Conservation (phyloP, 139 green algal species). For the Chlorella sp. region DNA sequence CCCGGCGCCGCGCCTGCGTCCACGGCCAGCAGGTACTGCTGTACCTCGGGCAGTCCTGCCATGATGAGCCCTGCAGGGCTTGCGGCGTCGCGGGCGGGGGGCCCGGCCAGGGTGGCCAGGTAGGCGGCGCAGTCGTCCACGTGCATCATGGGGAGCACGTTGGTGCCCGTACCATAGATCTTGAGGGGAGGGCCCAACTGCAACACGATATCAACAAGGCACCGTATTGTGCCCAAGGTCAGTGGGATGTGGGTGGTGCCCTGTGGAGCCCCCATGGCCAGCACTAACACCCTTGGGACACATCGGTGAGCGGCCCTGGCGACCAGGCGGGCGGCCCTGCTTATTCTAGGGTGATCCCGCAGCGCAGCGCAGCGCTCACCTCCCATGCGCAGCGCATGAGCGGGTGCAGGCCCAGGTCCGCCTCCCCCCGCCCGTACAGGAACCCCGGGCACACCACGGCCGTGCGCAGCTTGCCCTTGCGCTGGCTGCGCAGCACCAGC, state of each 20-base stretch:
- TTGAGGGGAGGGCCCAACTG: conserved; percentile 7
- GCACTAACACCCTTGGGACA: too few relatives aligned
- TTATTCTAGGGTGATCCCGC: too few relatives aligned
- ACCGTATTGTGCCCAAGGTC: too few relatives aligned
- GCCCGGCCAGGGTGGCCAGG: neutral
- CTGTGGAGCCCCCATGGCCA: too few relatives aligned
- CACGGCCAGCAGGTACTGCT: conserved; percentile 17
- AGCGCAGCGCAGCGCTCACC: too few relatives aligned
- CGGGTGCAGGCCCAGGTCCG: conserved; percentile 25
- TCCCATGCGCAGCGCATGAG: neutral
- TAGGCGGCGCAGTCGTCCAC: conserved; percentile 37
- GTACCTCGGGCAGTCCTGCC: neutral
- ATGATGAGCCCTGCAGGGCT: neutral
- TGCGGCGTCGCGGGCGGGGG: too few relatives aligned
- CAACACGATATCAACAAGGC: neutral
- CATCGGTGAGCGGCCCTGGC: too few relatives aligned
- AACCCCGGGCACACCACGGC: conserved; percentile 47
- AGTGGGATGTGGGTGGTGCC: too few relatives aligned
- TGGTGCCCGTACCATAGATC: conserved; percentile 33
- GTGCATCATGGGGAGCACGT: conserved; percentile 46
- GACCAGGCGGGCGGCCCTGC: too few relatives aligned
- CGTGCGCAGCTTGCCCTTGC: conserved; percentile 23
- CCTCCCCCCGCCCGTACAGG: conserved; percentile 46
- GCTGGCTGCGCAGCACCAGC: conserved; percentile 22
- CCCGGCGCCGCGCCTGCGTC: neutral